Base-by-base conservation (phyloP, 2,329 filamentous ascomycete genomes). In the Aspergillus hiratsukae region DNA sequence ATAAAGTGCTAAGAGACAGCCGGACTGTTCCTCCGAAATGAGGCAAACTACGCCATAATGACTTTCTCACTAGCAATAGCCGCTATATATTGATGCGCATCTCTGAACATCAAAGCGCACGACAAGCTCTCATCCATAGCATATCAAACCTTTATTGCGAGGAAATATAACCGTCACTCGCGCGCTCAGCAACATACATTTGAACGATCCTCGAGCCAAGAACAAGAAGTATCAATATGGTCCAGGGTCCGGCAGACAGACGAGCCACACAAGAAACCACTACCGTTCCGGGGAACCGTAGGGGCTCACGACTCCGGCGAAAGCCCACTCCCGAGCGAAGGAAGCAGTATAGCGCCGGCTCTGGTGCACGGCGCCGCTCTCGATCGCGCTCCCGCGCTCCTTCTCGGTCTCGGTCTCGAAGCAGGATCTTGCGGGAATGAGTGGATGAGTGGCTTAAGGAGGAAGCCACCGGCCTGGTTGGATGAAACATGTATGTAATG, bases 321-420 rank as follows among this genome's bases (percentile, higher is more conserved):
- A 57, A 61, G 9, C 64, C 64, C 9, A 60, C 58, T n/a, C 40
- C 63, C 11, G 59, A 58, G 11, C 57, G 59, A 8, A 59, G 51
- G 29, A 50, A 58, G 1, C 46, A 48, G 14, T 51, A 50, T 17
- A 60, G 54, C 25, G 57, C 60, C 4, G 63, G 63, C 2, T 66
- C 64, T 25, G 61, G 61, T 5, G 51, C 61, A 6, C 60, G 58
- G 48, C 57, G 64, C 40, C 56, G 60, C 10, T 53, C 54, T n/a
- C 49, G 40, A 1, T 57, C 60, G n/a, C 55, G 52, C 27, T 35
- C 54, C 31, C 52, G 54, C 27, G 41, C 52, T 46, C 37, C 58
- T n/a, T 51, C 56, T 25, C 52, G 58, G 35, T 48, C 53, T n/a
- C 51, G 52, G 11, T 46, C 43, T 14, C n/a, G 43, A 14, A 46